These are phyloP conservation scores for Ophidiomyces ophidiicola DNA, from an alignment of 2,329 filamentous ascomycete genomes.

Conservation along the genomic window DNA sequence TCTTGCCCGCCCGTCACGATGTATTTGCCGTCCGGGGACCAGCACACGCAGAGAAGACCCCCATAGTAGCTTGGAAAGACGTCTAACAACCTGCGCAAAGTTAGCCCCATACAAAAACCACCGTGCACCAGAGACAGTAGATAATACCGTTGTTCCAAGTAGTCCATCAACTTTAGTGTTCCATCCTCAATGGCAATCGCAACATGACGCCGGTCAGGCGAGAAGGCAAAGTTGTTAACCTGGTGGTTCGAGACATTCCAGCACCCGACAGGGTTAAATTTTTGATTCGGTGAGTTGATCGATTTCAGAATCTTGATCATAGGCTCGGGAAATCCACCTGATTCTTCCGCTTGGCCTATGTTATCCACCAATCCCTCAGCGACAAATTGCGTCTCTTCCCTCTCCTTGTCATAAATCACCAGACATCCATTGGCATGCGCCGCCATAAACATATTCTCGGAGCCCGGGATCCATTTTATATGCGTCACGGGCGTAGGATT, in stretches of 20 bases:
- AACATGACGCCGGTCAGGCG: slow-evolving; percentile 73
- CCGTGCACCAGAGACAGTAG: slow-evolving; percentile 4
- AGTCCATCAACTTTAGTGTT: slow-evolving; percentile 78
- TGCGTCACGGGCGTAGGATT: slow-evolving; percentile 74
- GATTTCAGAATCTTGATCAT: slow-evolving; percentile 64
- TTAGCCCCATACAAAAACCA: slow-evolving; percentile 6
- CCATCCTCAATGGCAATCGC: slow-evolving; percentile 89
- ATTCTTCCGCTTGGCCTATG: slow-evolving; percentile 24
- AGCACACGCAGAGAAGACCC: slow-evolving; percentile 82
- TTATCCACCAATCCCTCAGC: slow-evolving; percentile 47
- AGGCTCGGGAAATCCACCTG: slow-evolving; percentile 17
- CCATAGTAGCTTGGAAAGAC: slow-evolving; percentile 89
- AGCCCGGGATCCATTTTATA: slow-evolving; percentile 87
- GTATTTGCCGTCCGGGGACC: slow-evolving; percentile 95
- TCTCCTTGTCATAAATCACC: slow-evolving; percentile 94
- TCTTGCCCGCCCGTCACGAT: slow-evolving; percentile 92
- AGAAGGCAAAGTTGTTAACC: slow-evolving; percentile 85
- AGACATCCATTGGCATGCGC: slow-evolving; percentile 84
- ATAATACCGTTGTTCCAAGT: slow-evolving; percentile 70
- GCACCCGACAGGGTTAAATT: slow-evolving; percentile 76
- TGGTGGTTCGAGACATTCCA: slow-evolving; percentile 89
- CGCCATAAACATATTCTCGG: slow-evolving; percentile 83
- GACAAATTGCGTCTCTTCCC: slow-evolving; percentile 70
- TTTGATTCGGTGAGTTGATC: slow-evolving; percentile 86
- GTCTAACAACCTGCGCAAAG: slow-evolving; percentile 65